Conservation (phyloP, 176 grass and related monocot genomes). For the Secale cereale region DNA sequence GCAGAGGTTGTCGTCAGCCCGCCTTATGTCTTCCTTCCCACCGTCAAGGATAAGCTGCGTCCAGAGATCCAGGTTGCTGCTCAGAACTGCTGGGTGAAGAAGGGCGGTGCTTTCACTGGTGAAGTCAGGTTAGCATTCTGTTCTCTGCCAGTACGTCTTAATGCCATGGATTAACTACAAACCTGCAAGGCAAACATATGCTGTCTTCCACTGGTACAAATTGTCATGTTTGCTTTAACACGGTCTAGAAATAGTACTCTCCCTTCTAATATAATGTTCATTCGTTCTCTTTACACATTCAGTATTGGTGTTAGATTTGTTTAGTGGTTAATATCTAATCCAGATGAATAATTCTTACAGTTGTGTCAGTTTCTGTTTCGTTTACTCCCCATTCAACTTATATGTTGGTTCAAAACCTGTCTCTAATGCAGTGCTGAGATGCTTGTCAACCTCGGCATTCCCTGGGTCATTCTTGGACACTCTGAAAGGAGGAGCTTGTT, state of each 20-base stretch:
- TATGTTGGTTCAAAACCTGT: background rate
- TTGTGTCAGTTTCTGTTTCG: background rate
- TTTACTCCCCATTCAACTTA: background rate
- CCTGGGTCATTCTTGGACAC: slow-evolving; percentile 95
- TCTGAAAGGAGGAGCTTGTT: slow-evolving; percentile 91
- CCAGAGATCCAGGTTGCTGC: slow-evolving; percentile 81
- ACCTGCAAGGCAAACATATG: background rate
- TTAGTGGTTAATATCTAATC: background rate
- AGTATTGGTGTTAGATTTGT: background rate
- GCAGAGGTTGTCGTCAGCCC: slow-evolving; percentile 93
- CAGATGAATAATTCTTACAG: background rate
- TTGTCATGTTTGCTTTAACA: background rate
- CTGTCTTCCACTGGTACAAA: background rate
- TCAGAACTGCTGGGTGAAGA: slow-evolving; percentile 99
- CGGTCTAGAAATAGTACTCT: background rate
- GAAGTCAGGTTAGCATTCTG: slow-evolving; percentile 61
- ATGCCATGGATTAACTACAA: background rate
- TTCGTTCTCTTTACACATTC: background rate
- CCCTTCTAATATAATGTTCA: background rate
- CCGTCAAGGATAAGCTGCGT: slow-evolving; percentile 65
- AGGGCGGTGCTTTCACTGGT: slow-evolving; percentile 93
- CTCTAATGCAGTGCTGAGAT: slow-evolving; percentile 80
- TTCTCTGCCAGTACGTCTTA: background rate
- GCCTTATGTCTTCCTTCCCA: slow-evolving; percentile 72
- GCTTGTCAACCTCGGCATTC: slow-evolving; percentile 82